These are phyloP conservation scores for Serendipita indica DNA, from an alignment of 768 basidiomycete species.

Conservation along the genomic window DNA sequence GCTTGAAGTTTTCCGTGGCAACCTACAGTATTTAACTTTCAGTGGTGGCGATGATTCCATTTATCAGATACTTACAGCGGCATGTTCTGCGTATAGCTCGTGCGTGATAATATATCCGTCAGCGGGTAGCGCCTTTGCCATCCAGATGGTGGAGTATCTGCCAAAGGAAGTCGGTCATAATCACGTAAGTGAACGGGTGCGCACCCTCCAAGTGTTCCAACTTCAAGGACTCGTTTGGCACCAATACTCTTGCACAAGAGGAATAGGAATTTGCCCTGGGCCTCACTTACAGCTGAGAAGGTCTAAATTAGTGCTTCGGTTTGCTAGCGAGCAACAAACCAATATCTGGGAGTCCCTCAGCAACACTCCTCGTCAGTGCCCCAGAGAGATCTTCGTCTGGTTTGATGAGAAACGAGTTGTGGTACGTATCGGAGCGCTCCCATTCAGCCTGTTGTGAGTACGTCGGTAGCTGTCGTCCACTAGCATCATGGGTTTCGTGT, in stretches of 20 bases:
- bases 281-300: not conserved
- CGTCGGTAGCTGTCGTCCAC: not conserved
- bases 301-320: not conserved
- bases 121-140: slow-evolving; percentile 21
- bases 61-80: slow-evolving; percentile 15
- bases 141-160: slow-evolving; percentile 22
- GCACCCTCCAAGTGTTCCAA: slow-evolving; percentile 22
- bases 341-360: slow-evolving; percentile 32
- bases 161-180: not conserved
- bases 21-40: slow-evolving; percentile 26
- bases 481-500: not conserved
- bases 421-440: slow-evolving; percentile 39
- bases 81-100: slow-evolving; percentile 21
- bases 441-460: slow-evolving; percentile 26
- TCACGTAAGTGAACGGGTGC: not conserved
- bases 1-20: slow-evolving; percentile 40
- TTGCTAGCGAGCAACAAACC: not conserved
- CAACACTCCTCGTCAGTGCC: slow-evolving; percentile 27
- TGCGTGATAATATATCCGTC: slow-evolving; percentile 23
- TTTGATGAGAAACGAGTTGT: slow-evolving; percentile 38
- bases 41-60: not conserved
- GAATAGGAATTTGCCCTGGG: slow-evolving; percentile 16
- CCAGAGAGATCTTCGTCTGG: slow-evolving; percentile 31
- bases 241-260: slow-evolving; percentile 17
- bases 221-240: slow-evolving; percentile 18